Evolutionary conservation across 805 yeast genomes (phyloP).

Genomic region (Sugiyamaella floridensis): DNA sequence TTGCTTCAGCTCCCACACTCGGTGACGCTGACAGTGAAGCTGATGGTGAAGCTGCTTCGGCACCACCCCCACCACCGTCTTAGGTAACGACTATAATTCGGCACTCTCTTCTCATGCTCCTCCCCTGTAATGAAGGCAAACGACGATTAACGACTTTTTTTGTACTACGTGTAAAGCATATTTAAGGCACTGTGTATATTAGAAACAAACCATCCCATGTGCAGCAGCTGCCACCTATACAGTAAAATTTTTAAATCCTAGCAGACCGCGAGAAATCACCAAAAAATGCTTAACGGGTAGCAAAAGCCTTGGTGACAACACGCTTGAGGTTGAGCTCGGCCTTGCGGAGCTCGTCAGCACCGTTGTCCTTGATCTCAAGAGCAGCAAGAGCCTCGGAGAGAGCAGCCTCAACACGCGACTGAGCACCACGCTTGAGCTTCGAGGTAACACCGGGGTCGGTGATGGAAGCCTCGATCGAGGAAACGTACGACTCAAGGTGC

Average conservation of each 20-base stretch:
- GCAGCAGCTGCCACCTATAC: slow-evolving; percentile 2
- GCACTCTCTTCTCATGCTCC: too few relatives aligned
- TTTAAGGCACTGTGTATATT: neutral
- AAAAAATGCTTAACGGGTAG: slow-evolving; percentile 60
- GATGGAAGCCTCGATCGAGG: slow-evolving; percentile 90
- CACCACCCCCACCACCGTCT: neutral
- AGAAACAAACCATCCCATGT: neutral
- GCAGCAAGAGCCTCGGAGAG: slow-evolving; percentile 97
- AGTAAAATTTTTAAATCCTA: slow-evolving; percentile 3
- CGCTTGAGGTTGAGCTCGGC: slow-evolving; percentile 99
- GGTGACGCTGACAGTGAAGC: neutral
- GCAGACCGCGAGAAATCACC: neutral
- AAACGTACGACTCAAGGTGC: slow-evolving; percentile 97
- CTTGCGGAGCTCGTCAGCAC: slow-evolving; percentile 97
- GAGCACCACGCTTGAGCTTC: slow-evolving; percentile 94
- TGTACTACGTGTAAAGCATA: slow-evolving; percentile 1
- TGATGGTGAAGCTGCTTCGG: neutral
- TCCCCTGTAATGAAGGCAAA: neutral
- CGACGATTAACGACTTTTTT: neutral
- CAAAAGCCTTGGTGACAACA: slow-evolving; percentile 98
- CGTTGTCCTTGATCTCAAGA: slow-evolving; percentile 90
- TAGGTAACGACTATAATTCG: neutral
- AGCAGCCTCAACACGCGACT: slow-evolving; percentile 96
- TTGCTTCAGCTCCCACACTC: slow-evolving; percentile 1
- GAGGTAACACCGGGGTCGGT: slow-evolving; percentile 98